These are phyloP conservation scores for Phialocephala sp. DNA, from an alignment of 2,329 filamentous ascomycete genomes.

Conservation along the genomic window DNA sequence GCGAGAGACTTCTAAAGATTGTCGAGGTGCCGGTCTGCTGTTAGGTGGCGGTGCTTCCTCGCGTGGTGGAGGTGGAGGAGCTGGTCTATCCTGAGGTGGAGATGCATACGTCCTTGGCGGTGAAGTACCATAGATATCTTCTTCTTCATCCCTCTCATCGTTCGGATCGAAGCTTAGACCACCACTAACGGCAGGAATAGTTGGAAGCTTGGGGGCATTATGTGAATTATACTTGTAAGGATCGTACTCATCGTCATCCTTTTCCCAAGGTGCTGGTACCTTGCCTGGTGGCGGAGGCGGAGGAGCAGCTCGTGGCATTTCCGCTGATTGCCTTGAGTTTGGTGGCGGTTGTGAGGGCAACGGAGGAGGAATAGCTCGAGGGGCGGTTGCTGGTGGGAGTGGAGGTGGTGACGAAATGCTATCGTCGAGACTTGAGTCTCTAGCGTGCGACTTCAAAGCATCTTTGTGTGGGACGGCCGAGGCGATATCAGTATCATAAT, in stretches of 20 bases:
- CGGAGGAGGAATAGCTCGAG: constrained; percentile 67
- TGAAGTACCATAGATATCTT: constrained; percentile 44
- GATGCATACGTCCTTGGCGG: constrained; percentile 42
- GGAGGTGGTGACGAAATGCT: constrained; percentile 56
- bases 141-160: constrained; percentile 35
- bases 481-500: constrained; percentile 97
- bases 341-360: constrained; percentile 65
- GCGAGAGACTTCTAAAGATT: constrained; percentile 70
- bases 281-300: constrained; percentile 54
- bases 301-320: constrained; percentile 71
- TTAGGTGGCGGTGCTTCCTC: constrained; percentile 44
- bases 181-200: constrained; percentile 16
- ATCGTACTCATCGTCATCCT: constrained; percentile 75
- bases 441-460: constrained; percentile 80
- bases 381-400: constrained; percentile 58
- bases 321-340: constrained; percentile 64
- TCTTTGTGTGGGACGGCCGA: constrained; percentile 95
- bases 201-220: constrained; percentile 16
- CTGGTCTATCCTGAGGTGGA: constrained; percentile 46
- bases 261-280: constrained; percentile 53
- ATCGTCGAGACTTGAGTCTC: constrained; percentile 78
- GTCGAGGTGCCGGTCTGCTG: constrained; percentile 50
- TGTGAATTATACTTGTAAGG: constrained; percentile 62
- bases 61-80: constrained; percentile 54
- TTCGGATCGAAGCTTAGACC: constrained; percentile 10